Evolutionary conservation across 148 eudicot species (phyloP), one percentile per base, ranked within the genome.

Genomic region (Hydrangea macrophylla): DNA sequence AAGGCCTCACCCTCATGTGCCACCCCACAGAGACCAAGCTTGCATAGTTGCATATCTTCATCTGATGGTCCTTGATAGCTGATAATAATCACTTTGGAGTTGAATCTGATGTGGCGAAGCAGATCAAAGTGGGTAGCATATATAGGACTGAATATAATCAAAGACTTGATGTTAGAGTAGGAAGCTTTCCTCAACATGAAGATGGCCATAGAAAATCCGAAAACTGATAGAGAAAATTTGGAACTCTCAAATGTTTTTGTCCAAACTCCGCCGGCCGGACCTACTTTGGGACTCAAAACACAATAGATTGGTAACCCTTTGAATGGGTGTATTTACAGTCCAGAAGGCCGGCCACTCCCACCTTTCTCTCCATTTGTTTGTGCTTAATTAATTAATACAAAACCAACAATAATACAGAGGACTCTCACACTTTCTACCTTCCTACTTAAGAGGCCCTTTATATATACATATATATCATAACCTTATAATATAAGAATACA

Each of bases 251-350:
- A 18, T 0, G 96, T 88, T 56, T 83, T 64, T 9, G 82, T 61
- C 96, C 96, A 92, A 0, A 92, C 88, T 17, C 98, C 98, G 0
- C 98, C 98, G 7, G 86, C 22, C 98, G 7, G 86, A 22, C 54
- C 62, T 48, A 61, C 76, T 44, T 27, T 63, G 70, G 23, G 83
- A 67, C 78, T 90, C 93, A 65, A 92, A 84, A 17, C n/a, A 92
- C 98, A 9, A 80, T 31, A n/a, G 96, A 94, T 7, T n/a, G 48
- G 65, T 62, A 79, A 5, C 96, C 98, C 56, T 83, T 90, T 0
- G 85, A 69, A 32, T 84, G 82, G 15, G 69, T 70, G 80, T 85
- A 92, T 44, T 85, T 92, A 60, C 97, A 92, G 25, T 96, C 97
- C 36, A 86, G 70, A 0, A 89, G 80, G n/a, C 96, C 96, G 60